Conservation (phyloP, 805 yeast genomes). For the Candida ortonii region DNA sequence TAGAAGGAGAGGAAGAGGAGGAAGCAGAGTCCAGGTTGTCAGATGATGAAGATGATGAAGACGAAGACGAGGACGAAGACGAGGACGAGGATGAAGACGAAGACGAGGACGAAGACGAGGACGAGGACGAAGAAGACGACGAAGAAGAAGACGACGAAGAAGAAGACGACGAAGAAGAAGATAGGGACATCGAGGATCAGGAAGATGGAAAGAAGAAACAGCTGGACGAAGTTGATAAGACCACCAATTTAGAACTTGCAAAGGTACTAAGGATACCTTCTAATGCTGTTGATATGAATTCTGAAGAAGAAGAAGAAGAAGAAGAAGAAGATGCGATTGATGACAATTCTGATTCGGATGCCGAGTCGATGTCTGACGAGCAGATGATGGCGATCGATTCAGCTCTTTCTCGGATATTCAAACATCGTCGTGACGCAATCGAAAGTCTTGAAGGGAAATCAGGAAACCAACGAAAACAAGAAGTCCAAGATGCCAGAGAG, state of each 20-base stretch:
- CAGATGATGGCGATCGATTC: conserved; percentile 93
- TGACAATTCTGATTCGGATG: conserved; percentile 55
- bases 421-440: conserved; percentile 72
- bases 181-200: conserved; percentile 1
- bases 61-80: conserved; percentile 34
- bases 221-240: conserved; percentile 35
- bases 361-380: conserved; percentile 91
- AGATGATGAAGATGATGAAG: conserved; percentile 32
- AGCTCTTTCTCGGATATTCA: conserved; percentile 78
- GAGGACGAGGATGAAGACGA: conserved; percentile 36
- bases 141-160: conserved; percentile 30
- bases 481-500: conserved; percentile 75
- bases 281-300: conserved; percentile 19
- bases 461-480: conserved; percentile 68
- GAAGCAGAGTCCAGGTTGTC: conserved; percentile 44
- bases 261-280: conserved; percentile 65
- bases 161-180: conserved; percentile 18
- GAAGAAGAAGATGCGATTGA: conserved; percentile 42
- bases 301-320: conserved; percentile 26
- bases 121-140: conserved; percentile 46
- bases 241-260: conserved; percentile 63
- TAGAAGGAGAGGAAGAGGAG: conserved; percentile 44
- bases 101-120: conserved; percentile 36
- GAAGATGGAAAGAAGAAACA: conserved; percentile 41
- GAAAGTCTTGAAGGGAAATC: conserved; percentile 41